Conservation (phyloP, 495 filamentous ascomycete genomes). For the Sordaria brevicollis region DNA sequence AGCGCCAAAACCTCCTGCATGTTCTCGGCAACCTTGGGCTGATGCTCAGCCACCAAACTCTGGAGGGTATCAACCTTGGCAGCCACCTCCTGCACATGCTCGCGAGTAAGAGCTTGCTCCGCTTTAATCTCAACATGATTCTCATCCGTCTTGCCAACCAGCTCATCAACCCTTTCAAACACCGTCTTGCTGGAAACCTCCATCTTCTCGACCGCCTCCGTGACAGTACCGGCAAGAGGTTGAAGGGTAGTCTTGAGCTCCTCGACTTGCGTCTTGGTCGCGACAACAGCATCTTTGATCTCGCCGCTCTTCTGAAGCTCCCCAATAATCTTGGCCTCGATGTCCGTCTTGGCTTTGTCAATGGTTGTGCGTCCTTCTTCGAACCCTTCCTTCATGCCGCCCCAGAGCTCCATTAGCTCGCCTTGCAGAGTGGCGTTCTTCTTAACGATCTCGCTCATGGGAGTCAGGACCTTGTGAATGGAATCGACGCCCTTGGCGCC, state of each 20-base stretch:
- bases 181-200: constrained; percentile 75
- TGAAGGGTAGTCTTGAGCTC: constrained; percentile 78
- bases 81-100: constrained; percentile 60
- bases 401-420: constrained; percentile 70
- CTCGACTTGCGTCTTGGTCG: constrained; percentile 69
- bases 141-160: constrained; percentile 66
- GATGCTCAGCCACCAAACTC: constrained; percentile 62
- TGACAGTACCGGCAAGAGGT: constrained; percentile 69
- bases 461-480: constrained; percentile 49
- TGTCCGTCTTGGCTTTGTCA: constrained; percentile 60
- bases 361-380: constrained; percentile 61
- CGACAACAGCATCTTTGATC: constrained; percentile 57
- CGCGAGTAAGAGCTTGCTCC: constrained; percentile 67
- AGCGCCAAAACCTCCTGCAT: constrained; percentile 74
- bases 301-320: constrained; percentile 57
- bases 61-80: constrained; percentile 66
- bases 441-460: constrained; percentile 48
- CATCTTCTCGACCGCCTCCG: constrained; percentile 76
- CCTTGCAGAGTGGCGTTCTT: constrained; percentile 41
- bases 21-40: constrained; percentile 73
- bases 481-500: constrained; percentile 38
- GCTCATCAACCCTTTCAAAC: constrained; percentile 65
- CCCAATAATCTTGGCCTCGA: constrained; percentile 65
- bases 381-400: constrained; percentile 70
- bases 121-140: constrained; percentile 59